Evolutionary conservation across 2,329 filamentous ascomycete genomes (phyloP).

Genomic region (Neofusicoccum ribis): DNA sequence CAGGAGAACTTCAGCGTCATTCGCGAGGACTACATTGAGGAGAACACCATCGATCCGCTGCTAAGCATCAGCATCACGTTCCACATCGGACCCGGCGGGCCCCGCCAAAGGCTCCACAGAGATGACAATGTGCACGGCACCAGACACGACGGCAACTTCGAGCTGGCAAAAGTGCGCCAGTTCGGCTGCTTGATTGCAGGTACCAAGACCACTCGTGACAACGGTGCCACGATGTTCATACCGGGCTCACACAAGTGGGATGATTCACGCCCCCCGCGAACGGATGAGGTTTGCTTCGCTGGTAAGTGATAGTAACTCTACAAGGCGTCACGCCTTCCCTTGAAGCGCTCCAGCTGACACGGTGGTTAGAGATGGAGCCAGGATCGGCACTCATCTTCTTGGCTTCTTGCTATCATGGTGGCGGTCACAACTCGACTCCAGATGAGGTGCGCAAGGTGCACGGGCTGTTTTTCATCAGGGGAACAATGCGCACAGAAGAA

Average conservation of each 20-base stretch:
- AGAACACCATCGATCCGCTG: constrained; percentile 25
- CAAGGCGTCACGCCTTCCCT: neutral
- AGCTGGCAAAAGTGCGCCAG: constrained; percentile 24
- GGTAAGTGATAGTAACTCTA: constrained; percentile 22
- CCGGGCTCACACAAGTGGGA: constrained; percentile 36
- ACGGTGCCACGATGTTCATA: constrained; percentile 37
- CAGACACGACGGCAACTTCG: constrained; percentile 24
- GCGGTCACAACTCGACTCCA: constrained; percentile 30
- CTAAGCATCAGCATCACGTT: constrained; percentile 33
- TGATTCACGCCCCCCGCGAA: constrained; percentile 27
- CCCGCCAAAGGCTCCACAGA: constrained; percentile 33
- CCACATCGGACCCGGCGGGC: constrained; percentile 32
- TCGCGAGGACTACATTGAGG: constrained; percentile 27
- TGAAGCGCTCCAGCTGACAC: neutral
- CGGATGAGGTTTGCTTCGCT: constrained; percentile 37
- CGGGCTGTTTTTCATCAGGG: constrained; percentile 34
- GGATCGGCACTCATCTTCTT: constrained; percentile 41
- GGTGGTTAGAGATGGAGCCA: constrained; percentile 35
- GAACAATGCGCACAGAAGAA: constrained; percentile 34
- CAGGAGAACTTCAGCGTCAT: constrained; percentile 26
- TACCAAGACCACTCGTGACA: constrained; percentile 29
- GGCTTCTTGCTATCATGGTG: constrained; percentile 35
- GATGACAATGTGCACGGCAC: constrained; percentile 36
- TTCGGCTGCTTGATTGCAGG: constrained; percentile 35
- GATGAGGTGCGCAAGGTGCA: constrained; percentile 31